These are phyloP conservation scores for Apiospora arundinis DNA, from an alignment of 2,329 filamentous ascomycete species.

Conservation along the genomic window DNA sequence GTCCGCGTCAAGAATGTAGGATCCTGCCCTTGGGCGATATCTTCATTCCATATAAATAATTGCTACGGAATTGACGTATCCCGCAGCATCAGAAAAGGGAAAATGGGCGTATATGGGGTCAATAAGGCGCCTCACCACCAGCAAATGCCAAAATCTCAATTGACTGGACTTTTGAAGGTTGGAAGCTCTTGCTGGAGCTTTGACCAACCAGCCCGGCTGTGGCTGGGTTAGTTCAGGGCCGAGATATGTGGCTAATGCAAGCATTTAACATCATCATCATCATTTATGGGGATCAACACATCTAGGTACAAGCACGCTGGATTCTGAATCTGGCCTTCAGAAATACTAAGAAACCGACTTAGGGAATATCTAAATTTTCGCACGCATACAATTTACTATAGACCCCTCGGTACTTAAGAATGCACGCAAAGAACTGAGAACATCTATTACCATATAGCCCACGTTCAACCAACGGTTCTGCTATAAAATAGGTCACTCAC, in stretches of 20 bases:
- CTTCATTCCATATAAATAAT: not conserved
- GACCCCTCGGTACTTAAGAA: too few relatives aligned
- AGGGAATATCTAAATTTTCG: too few relatives aligned
- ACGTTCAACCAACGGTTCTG: too few relatives aligned
- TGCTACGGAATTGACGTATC: not conserved
- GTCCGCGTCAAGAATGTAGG: slow-evolving; percentile 13
- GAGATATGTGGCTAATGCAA: not conserved
- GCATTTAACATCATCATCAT: too few relatives aligned
- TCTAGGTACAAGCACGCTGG: not conserved
- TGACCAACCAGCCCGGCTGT: not conserved
- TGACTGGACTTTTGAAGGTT: not conserved
- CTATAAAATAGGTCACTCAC: too few relatives aligned
- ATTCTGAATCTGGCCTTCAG: too few relatives aligned
- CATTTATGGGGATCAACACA: not conserved
- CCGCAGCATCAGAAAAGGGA: not conserved
- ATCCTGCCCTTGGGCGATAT: not conserved
- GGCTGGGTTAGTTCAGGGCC: not conserved
- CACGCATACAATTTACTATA: too few relatives aligned
- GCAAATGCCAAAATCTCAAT: slow-evolving; percentile 1
- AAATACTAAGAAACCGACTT: too few relatives aligned
- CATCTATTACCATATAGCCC: too few relatives aligned
- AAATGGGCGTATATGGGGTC: not conserved
- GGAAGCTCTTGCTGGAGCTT: not conserved
- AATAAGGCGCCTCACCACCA: not conserved
- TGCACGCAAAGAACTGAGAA: too few relatives aligned